Evolutionary conservation across 1,284 basidiomycete genomes (phyloP), one percentile per base, ranked within the genome.

Genomic region (Cryptococcus depauperatus): DNA sequence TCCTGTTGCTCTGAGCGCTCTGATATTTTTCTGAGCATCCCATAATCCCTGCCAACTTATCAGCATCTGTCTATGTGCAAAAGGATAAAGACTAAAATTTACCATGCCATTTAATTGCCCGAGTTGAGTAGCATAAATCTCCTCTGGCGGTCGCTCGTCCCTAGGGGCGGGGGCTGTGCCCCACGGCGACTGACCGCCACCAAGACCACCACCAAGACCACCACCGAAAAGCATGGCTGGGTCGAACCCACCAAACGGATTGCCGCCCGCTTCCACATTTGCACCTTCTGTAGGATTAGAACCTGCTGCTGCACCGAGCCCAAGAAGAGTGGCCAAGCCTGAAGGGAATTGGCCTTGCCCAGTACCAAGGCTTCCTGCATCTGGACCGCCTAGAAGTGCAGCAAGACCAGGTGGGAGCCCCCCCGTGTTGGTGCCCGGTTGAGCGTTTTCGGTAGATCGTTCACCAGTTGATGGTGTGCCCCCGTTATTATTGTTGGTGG

Each of bases 11-110:
- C 87, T 76, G 43, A 93, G 72, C 8, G 89, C 88, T 16, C 87
- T 76, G n/a, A 93, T 76, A 63, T 93, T 93, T 76, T 91, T 87
- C 39, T 79, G 68, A 9, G 87, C 86, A 52, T 91, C 85, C 71
- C 86, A 83, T 55, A 92, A 64, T 78, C 90, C 87, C 82, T 86
- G 54, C 16, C 33, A 34, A n/a, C n/a, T n/a, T 41, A 23, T n/a
- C 16, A 29, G 37, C n/a, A 50, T 44, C 37, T 46, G 39, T 32
- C 6, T 30, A 4, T 14, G 27, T 14, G 5, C 23, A 32, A 35
- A 23, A 9, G 11, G 16, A 27, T 27, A 18, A 23, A 26, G 32
- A 32, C 10, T 10, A 16, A 22, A n/a, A 58, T 61, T 57, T 32
- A 64, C 64, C 69, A 71, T 71, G 37, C 57, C 66, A 37, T 66